Evolutionary conservation across 2,329 filamentous ascomycete genomes (phyloP).

Genomic region (Xylaria sp.): DNA sequence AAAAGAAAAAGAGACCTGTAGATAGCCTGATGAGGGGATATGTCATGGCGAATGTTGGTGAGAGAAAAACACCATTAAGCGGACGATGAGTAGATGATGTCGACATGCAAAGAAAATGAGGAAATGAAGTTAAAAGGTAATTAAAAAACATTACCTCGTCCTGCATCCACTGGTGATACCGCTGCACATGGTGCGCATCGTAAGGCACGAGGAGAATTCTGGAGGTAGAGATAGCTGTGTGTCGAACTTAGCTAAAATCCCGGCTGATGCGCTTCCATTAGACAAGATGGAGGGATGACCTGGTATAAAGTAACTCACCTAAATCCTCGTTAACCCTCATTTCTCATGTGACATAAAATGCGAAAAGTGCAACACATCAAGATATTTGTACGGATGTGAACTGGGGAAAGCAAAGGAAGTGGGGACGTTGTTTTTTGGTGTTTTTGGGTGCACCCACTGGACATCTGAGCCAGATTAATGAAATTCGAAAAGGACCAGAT

Average conservation of each 20-base stretch:
- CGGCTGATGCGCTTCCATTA: too few species aligned
- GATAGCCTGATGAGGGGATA: neutral
- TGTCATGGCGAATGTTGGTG: neutral
- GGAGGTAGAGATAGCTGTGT: conserved; percentile 72
- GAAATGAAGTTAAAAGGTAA: neutral
- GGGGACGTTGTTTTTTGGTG: conserved; percentile 17
- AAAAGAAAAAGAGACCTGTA: neutral
- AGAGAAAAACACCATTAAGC: neutral
- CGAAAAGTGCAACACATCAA: neutral
- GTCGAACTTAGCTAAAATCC: neutral
- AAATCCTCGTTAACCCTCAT: conserved; percentile 61
- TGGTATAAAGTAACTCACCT: conserved; percentile 48
- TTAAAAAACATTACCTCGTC: conserved; percentile 65
- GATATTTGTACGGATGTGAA: neutral
- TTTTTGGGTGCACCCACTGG: neutral
- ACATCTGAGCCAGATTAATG: neutral
- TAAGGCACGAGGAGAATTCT: conserved; percentile 85
- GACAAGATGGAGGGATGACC: neutral
- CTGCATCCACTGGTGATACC: conserved; percentile 93
- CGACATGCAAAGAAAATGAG: too few species aligned
- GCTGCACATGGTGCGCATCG: conserved; percentile 79
- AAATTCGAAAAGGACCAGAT: neutral
- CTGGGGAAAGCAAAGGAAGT: conserved; percentile 10
- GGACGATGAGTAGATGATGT: too few species aligned
- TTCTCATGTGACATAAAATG: conserved; percentile 22